Conservation (phyloP, 2,329 filamentous ascomycete genomes). For the Venturiaceae sp. region DNA sequence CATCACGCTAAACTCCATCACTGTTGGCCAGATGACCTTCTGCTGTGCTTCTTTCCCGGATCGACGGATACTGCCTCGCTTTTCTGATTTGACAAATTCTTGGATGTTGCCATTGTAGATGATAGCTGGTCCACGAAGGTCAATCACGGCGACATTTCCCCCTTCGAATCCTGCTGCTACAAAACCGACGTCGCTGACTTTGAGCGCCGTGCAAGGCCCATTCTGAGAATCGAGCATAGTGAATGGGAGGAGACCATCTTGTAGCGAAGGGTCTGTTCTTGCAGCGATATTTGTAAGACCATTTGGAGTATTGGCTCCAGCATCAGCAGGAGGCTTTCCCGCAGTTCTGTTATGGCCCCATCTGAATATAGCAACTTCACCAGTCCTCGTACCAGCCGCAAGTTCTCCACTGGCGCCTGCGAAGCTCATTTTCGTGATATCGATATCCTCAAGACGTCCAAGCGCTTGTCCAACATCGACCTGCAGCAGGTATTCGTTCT, state of each 20-base stretch:
- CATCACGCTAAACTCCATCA: slow-evolving; percentile 81
- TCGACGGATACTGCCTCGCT: slow-evolving; percentile 59
- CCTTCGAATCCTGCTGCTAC: slow-evolving; percentile 77
- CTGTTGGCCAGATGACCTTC: slow-evolving; percentile 64
- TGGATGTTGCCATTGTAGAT: slow-evolving; percentile 66
- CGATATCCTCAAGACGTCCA: slow-evolving; percentile 66
- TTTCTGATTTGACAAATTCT: slow-evolving; percentile 69
- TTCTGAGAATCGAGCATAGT: slow-evolving; percentile 75
- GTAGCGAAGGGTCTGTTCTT: slow-evolving; percentile 62
- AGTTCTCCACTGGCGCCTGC: slow-evolving; percentile 75
- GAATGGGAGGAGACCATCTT: slow-evolving; percentile 71
- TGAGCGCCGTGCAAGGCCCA: slow-evolving; percentile 68
- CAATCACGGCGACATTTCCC: slow-evolving; percentile 71
- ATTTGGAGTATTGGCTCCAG: slow-evolving; percentile 36
- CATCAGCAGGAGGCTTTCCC: slow-evolving; percentile 50
- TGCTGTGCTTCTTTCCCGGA: slow-evolving; percentile 32
- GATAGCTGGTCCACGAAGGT: slow-evolving; percentile 76
- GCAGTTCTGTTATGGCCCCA: slow-evolving; percentile 75
- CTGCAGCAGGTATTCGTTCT: slow-evolving; percentile 73
- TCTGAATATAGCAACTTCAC: slow-evolving; percentile 79
- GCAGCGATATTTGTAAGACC: slow-evolving; percentile 62
- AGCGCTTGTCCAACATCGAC: slow-evolving; percentile 78
- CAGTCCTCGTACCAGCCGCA: slow-evolving; percentile 67
- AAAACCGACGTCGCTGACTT: slow-evolving; percentile 89
- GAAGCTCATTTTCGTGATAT: slow-evolving; percentile 71